These are phyloP conservation scores for Prunus mira DNA, from an alignment of 306 rosid species.

Conservation along the genomic window DNA sequence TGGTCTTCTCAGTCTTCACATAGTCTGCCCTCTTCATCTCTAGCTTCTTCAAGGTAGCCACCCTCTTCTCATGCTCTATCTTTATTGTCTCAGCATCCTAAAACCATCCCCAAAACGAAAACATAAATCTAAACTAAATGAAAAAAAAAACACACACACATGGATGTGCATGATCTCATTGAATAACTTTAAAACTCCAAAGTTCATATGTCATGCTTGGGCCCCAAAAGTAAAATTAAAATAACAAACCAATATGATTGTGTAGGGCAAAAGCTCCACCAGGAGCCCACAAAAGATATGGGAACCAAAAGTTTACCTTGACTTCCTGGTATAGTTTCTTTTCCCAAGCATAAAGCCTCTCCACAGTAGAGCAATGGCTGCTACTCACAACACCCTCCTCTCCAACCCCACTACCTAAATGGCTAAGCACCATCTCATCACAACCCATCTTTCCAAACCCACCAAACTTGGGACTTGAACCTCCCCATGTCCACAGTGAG, in stretches of 20 bases:
- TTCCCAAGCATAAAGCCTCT: conserved; percentile 95
- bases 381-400: conserved; percentile 39
- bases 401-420: conserved; percentile 28
- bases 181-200: too few species aligned
- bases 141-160: not conserved
- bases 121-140: not conserved
- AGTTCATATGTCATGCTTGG: not conserved
- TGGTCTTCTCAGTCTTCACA: conserved; percentile 80
- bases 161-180: not conserved
- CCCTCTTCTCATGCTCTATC: conserved; percentile 77
- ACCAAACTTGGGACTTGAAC: conserved; percentile 53
- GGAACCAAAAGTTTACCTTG: conserved; percentile 49
- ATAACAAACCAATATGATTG: not conserved
- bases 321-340: conserved; percentile 83
- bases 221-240: not conserved
- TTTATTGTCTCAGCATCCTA: conserved; percentile 73
- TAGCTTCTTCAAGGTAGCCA: conserved; percentile 59
- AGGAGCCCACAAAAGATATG: conserved; percentile 14
- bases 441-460: conserved; percentile 49
- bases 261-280: not conserved
- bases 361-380: conserved; percentile 78
- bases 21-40: conserved; percentile 89
- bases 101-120: not conserved
- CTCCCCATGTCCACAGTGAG: conserved; percentile 59
- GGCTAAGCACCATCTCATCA: conserved; percentile 36